A percentile compares a stretch with the other conserved stretches of the same genome.
Evolutionary conservation across 164 flowering plant genomes (phyloP).

Genomic region (Vitis riparia): DNA sequence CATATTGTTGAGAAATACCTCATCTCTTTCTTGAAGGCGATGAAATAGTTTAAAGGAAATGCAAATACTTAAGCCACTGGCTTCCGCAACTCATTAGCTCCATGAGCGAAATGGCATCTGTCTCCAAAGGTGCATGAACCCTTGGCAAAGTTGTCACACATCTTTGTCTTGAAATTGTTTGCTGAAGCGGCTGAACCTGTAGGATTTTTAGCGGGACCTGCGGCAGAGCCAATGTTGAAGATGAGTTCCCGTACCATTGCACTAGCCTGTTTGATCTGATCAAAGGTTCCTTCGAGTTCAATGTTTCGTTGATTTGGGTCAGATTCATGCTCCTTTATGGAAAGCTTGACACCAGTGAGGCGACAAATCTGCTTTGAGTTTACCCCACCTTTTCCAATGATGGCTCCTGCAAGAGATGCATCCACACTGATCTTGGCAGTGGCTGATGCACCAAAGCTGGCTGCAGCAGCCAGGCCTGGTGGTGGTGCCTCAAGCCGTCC

Average conservation of each 20-base stretch:
- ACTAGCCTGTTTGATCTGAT: conserved; percentile 78
- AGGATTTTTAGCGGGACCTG: conserved; percentile 25
- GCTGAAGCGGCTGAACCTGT: conserved; percentile 9
- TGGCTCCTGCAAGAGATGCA: conserved; percentile 74
- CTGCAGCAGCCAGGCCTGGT: conserved; percentile 36
- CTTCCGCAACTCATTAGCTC: conserved; percentile 62
- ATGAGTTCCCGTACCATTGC: conserved; percentile 74
- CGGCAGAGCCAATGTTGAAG: conserved; percentile 32
- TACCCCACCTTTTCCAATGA: conserved; percentile 75
- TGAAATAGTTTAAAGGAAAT: too few relatives aligned
- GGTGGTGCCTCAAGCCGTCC: conserved; percentile 43
- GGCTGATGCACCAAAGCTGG: conserved; percentile 71
- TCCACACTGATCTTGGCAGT: conserved; percentile 77
- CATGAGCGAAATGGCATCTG: conserved; percentile 87
- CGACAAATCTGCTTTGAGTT: conserved; percentile 79
- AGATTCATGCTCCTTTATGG: conserved; percentile 64
- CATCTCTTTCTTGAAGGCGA: not conserved
- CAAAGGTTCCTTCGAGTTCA: conserved; percentile 79
- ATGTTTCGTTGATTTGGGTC: conserved; percentile 66
- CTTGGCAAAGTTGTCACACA: conserved; percentile 68
- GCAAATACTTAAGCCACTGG: not conserved
- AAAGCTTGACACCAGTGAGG: conserved; percentile 68
- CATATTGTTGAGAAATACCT: not conserved
- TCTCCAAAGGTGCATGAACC: conserved; percentile 85
- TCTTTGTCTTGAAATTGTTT: conserved; percentile 67